These are phyloP conservation scores for Saturnispora serradocipensis DNA, from an alignment of 805 yeast genomes.

Conservation along the genomic window DNA sequence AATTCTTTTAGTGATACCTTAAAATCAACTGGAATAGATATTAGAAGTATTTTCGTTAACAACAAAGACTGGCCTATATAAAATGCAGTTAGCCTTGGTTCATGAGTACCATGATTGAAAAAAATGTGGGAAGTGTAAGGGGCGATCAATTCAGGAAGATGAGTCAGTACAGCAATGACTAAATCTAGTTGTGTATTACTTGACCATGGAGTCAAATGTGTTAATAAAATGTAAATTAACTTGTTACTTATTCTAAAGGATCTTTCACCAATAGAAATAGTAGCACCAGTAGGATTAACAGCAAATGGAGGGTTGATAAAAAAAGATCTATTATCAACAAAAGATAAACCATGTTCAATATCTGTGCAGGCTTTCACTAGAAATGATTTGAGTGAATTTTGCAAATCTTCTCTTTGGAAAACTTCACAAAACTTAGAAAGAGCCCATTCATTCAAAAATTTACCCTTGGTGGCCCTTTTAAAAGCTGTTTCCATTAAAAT, in stretches of 20 bases:
- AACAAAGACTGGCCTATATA: conserved; percentile 72
- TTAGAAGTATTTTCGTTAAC: conserved; percentile 46
- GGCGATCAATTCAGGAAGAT: conserved; percentile 62
- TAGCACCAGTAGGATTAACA: conserved; percentile 29
- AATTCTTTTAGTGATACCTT: conserved; percentile 9
- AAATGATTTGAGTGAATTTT: conserved; percentile 35
- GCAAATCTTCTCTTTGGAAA: conserved; percentile 28
- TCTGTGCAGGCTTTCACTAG: conserved; percentile 43
- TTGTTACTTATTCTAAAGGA: conserved; percentile 59
- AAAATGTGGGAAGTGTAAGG: conserved; percentile 55
- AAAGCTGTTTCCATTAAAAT: conserved; percentile 53
- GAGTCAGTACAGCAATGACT: conserved; percentile 38
- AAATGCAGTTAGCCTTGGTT: conserved; percentile 70
- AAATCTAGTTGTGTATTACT: conserved; percentile 53
- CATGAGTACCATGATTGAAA: conserved; percentile 58
- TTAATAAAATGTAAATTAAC: conserved; percentile 51
- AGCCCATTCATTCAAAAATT: conserved; percentile 70
- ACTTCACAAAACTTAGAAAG: conserved; percentile 49
- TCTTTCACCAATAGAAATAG: conserved; percentile 39
- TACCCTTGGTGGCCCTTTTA: conserved; percentile 61
- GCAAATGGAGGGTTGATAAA: conserved; percentile 18
- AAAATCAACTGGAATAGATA: conserved; percentile 42
- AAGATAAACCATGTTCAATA: conserved; percentile 37
- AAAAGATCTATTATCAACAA: conserved; percentile 44
- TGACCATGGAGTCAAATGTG: conserved; percentile 73